Percentiles rank a stretch among this genome's conserved stretches.
phyloP scores from a whole-genome alignment of 495 filamentous ascomycete species.

The Podospora australis region DNA sequence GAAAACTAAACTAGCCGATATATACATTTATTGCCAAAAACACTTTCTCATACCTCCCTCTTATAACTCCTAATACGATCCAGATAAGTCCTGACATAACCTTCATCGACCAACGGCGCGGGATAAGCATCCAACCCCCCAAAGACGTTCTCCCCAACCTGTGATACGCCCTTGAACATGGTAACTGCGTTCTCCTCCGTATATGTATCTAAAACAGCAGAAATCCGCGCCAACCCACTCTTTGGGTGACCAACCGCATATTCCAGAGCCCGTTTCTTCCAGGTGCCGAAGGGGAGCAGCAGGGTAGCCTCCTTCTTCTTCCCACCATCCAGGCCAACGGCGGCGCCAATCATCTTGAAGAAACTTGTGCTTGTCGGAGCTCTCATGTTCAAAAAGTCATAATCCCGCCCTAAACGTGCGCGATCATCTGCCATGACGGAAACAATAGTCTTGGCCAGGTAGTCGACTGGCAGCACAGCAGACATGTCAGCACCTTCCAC shows the following conservation, averaged over 20 bases:
- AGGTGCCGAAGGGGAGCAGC: not conserved
- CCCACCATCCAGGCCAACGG: too few species aligned
- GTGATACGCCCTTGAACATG: not conserved
- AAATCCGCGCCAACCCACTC: not conserved
- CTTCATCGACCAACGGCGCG: not conserved
- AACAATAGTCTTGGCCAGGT: not conserved
- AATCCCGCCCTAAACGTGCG: not conserved
- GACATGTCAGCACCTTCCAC: conserved; percentile 22
- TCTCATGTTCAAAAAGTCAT: not conserved
- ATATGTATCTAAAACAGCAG: not conserved
- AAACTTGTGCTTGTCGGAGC: too few species aligned
- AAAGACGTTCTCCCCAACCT: not conserved
- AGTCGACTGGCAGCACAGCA: conserved; percentile 14
- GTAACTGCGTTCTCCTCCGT: not conserved
- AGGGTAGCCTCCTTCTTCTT: not conserved
- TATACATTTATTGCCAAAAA: too few species aligned
- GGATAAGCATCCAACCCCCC: not conserved
- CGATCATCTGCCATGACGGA: not conserved
- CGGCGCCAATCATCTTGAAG: too few species aligned
- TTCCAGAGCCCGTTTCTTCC: not conserved
- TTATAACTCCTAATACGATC: not conserved
- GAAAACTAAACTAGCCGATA: too few species aligned
- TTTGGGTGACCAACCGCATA: not conserved
- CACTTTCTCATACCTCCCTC: too few species aligned
- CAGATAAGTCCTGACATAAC: not conserved